Evolutionary conservation across 1,284 basidiomycete genomes (phyloP), one percentile per base, ranked within the genome.

Genomic region (Sporisorium scitamineum): DNA sequence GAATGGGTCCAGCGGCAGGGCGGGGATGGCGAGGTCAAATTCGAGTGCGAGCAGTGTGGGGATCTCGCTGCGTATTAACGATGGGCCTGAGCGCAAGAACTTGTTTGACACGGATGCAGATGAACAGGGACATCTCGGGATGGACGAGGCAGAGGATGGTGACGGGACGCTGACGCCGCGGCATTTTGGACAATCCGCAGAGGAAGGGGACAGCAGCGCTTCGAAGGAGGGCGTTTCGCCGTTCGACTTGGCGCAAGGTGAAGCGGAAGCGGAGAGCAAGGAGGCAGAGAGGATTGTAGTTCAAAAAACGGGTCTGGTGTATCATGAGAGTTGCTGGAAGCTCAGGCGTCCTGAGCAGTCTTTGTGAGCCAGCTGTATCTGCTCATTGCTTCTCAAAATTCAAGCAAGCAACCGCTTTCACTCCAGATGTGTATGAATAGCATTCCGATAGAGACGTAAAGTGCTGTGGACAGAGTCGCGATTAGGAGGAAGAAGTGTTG

Each of bases 241-340:
- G 7, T 56, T 42, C 18, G 58, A 61, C 16, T 39, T 24, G 32
- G 16, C 18, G 42, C 29, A 37, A 6, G 20, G 24, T 7, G 44
- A 22, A 29, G 16, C 24, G 45, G 45, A 31, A 1, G 47, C 3
- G 27, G 61, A 58, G 27, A 37, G 52, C 11, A 57, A 61, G 22
- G 54, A 54, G 14, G 37, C 32, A 5, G 69, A 71, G 50, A 59
- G 62, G 54, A 65, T 76, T 13, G 66, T 76, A 39, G 70, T 76
- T 37, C 66, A 70, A n/a, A 68, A 65, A 16, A 60, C 50, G 13
- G 74, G 74, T 2, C 27, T 54, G 24, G 65, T 76, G 39, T 71
- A 54, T 22, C 70, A 72, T 32, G 59, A 72, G 51, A 56, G 68
- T 29, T 76, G 74, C 48, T 76, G 69, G 65, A 31, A 47, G 54